These are phyloP conservation scores for Annona squamosa DNA, from an alignment of 164 flowering plant genomes.

Conservation along the genomic window DNA sequence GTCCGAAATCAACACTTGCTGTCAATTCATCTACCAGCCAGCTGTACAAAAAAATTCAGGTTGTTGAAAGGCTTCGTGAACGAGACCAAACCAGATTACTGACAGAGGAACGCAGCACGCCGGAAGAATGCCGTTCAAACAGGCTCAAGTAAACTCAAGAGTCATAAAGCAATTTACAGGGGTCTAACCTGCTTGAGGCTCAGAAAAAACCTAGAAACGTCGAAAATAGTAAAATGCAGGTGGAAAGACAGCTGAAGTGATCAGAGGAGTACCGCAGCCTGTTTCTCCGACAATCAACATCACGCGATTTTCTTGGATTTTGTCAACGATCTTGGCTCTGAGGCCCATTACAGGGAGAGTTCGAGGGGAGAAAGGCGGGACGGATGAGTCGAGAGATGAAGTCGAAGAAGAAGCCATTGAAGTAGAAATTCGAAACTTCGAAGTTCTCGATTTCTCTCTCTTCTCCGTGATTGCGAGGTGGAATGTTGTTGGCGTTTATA, in stretches of 20 bases:
- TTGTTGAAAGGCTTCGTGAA: too few relatives aligned
- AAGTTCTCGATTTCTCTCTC: background rate
- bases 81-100: too few relatives aligned
- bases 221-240: background rate
- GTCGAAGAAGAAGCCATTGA: constrained; percentile 3
- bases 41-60: too few relatives aligned
- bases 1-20: too few relatives aligned
- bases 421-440: too few relatives aligned
- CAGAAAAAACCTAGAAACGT: background rate
- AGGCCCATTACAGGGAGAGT: constrained; percentile 55
- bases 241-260: background rate
- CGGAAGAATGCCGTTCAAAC: too few relatives aligned
- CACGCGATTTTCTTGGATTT: constrained; percentile 74
- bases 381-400: constrained; percentile 3
- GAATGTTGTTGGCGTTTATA: background rate
- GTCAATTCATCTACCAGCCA: too few relatives aligned
- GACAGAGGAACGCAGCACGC: too few relatives aligned
- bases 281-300: constrained; percentile 92
- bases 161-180: background rate
- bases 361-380: constrained; percentile 20
- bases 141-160: too few relatives aligned
- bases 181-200: background rate
- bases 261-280: constrained; percentile 70
- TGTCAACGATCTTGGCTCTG: constrained; percentile 58
- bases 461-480: background rate